These are phyloP conservation scores for Favolaschia claudopus DNA, from an alignment of 768 basidiomycete genomes.

Conservation along the genomic window DNA sequence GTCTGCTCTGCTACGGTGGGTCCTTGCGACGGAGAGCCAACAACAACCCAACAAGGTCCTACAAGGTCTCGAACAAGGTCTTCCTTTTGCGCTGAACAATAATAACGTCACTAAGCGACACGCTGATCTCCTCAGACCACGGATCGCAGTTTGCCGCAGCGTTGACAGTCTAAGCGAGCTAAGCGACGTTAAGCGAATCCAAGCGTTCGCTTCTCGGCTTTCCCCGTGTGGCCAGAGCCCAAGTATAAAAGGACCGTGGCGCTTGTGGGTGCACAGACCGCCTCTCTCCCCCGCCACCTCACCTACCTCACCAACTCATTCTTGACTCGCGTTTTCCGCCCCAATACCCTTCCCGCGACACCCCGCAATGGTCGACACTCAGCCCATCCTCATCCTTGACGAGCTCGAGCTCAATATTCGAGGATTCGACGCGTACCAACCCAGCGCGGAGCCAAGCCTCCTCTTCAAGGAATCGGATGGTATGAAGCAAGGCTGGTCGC, in stretches of 20 bases:
- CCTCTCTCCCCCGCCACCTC: neutral
- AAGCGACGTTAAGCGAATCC: too few species aligned
- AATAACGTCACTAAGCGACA: constrained; percentile 19
- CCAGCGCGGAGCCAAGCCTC: neutral
- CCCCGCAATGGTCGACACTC: neutral
- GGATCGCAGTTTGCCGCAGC: neutral
- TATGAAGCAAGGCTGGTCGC: too few species aligned
- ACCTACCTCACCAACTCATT: neutral
- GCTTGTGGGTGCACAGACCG: too few species aligned
- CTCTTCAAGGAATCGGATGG: too few species aligned
- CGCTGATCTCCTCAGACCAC: neutral
- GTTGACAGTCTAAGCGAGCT: constrained; percentile 13
- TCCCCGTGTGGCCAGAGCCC: constrained; percentile 2
- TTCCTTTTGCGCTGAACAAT: neutral
- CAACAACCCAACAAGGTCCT: too few species aligned
- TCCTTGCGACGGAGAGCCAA: too few species aligned
- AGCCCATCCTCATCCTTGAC: constrained; percentile 19
- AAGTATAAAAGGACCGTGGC: constrained; percentile 15
- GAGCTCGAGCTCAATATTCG: constrained; percentile 18
- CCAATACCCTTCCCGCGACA: neutral
- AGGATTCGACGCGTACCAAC: constrained; percentile 2
- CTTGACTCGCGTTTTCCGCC: neutral
- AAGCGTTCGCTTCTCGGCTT: constrained; percentile 4
- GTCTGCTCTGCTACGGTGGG: too few species aligned
- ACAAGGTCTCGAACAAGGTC: constrained; percentile 4